A percentile compares a stretch with the other conserved stretches of the same genome.
Conservation (phyloP, 129 eudicot species). For the Flaveria bidentis region DNA sequence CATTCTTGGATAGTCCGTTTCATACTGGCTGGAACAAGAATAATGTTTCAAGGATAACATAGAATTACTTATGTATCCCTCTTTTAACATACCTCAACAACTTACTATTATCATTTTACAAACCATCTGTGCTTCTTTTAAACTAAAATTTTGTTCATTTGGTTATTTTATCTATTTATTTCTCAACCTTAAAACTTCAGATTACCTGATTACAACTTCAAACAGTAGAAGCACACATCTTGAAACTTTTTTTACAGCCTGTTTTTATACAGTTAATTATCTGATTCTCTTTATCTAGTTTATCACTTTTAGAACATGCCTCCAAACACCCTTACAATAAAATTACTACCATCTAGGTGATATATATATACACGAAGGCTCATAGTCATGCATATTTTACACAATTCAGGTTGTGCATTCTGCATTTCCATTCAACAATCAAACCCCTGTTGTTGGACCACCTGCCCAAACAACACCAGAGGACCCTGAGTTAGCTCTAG, state of each 20-base stretch:
- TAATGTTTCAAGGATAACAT: background rate
- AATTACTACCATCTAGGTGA: background rate
- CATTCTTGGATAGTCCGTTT: background rate
- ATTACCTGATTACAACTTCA: background rate
- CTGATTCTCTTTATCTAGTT: background rate
- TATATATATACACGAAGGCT: background rate
- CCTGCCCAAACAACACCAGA: slow-evolving; percentile 54
- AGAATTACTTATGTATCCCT: background rate
- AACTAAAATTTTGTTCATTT: background rate
- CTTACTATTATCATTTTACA: background rate
- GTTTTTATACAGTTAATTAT: background rate
- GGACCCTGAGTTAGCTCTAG: slow-evolving; percentile 63
- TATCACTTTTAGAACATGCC: background rate
- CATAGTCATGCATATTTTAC: slow-evolving; percentile 3
- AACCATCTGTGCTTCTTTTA: background rate
- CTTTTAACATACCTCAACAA: background rate
- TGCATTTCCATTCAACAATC: slow-evolving; percentile 55
- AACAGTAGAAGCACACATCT: background rate
- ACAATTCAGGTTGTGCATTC: slow-evolving; percentile 61
- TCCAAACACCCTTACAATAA: background rate
- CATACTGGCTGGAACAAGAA: background rate
- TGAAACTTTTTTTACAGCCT: background rate
- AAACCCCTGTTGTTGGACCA: slow-evolving; percentile 42
- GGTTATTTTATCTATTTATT: background rate
- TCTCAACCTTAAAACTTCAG: background rate